Base-by-base conservation (phyloP, 805 yeast species). In the Saturnispora dispora region DNA sequence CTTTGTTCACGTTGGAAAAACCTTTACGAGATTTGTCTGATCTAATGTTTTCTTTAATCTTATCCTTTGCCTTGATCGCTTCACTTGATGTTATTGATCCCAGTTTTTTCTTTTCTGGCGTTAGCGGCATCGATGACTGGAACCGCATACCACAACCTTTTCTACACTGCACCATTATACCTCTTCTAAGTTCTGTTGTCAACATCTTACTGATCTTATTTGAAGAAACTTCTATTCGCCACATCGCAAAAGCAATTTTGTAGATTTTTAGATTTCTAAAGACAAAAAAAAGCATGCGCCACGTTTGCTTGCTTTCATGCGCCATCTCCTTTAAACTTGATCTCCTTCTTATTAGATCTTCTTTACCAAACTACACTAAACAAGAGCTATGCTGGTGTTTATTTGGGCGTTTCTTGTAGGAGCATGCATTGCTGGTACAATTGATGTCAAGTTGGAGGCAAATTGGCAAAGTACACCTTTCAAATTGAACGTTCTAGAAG, bases 401-500 rank as follows among this genome's bases (percentile, higher is more conserved):
- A 33, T 25, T 3, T 48, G 23, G 32, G 27, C 18, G 11, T 20
- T 35, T 9, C 23, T 22, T 8, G 11, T 35, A 13, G 20, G n/a
- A 15, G 18, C 22, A 33, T 45, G 48, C 17, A 32, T 27, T 27
- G 44, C 45, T n/a, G 37, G 41, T 22, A 48, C 60, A 18, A 61
- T 67, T 23, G 61, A 66, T 27, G 55, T 73, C 33, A 54, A 62
- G 4, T 54, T 73, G 40, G 63, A 61, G 8, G 70, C 76, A 5
- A 64, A 60, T 28, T 76, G 80, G 79, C 49, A 53, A 6, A 53
- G 57, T 25, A 66, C 76, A 0, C 71, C 76, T 1, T 76, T 75
- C 54, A 60, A 65, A 27, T 58, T 77, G 45, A 68, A 71, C 51
- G 67, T 77, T 33, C 49, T 64, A 11, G 82, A 77, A 56, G 65